These are phyloP conservation scores for Cladosporium velox DNA, from an alignment of 2,329 filamentous ascomycete species.

Conservation along the genomic window DNA sequence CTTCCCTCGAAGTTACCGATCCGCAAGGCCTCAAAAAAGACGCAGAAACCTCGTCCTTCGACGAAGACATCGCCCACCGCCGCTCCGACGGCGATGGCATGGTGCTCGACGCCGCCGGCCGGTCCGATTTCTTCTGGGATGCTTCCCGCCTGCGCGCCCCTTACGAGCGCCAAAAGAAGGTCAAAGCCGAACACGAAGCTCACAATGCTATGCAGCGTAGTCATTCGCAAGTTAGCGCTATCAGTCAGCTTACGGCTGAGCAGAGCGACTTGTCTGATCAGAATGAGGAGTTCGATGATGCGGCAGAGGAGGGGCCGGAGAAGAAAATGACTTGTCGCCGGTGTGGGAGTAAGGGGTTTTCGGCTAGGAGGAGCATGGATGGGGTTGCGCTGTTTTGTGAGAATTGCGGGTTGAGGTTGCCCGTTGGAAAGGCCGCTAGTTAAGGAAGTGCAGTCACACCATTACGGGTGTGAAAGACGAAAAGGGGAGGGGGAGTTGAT, in stretches of 20 bases:
- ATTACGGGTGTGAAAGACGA: not conserved
- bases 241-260: slow-evolving; percentile 62
- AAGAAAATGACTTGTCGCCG: slow-evolving; percentile 47
- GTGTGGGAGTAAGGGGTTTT: slow-evolving; percentile 65
- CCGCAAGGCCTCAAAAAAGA: not conserved
- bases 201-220: not conserved
- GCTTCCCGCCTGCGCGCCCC: slow-evolving; percentile 21
- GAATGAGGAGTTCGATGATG: slow-evolving; percentile 49
- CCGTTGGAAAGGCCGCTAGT: not conserved
- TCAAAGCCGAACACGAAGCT: slow-evolving; percentile 10
- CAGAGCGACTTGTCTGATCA: slow-evolving; percentile 45
- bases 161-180: slow-evolving; percentile 7
- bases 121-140: slow-evolving; percentile 55
- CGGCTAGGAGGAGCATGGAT: slow-evolving; percentile 56
- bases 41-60: not conserved
- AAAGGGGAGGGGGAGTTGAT: too few relatives aligned
- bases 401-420: slow-evolving; percentile 45
- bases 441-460: too few relatives aligned
- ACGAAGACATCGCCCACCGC: slow-evolving; percentile 11
- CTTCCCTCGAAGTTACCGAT: slow-evolving; percentile 16
- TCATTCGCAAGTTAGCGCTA: slow-evolving; percentile 45
- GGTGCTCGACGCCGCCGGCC: slow-evolving; percentile 13
- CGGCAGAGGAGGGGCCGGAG: slow-evolving; percentile 40
- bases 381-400: slow-evolving; percentile 63
- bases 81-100: slow-evolving; percentile 15